Percentiles rank a stretch among this genome's conserved stretches.
These are phyloP conservation scores for Perkinsus olseni DNA, from an alignment of 169 alveolate genomes.

Conservation along the genomic window DNA sequence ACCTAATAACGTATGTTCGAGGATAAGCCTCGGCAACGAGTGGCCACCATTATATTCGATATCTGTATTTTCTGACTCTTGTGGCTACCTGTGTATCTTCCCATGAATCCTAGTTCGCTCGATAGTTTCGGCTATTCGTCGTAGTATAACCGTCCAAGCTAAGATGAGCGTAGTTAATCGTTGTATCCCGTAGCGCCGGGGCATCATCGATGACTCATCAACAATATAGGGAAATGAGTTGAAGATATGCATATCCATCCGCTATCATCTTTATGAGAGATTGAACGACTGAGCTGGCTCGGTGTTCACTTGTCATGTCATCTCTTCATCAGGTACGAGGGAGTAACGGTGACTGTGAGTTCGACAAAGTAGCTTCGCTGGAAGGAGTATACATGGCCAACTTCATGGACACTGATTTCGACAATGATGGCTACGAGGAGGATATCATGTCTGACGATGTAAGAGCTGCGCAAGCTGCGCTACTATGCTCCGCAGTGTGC, in stretches of 20 bases:
- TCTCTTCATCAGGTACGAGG: conserved; percentile 43
- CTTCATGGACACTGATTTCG: conserved; percentile 65
- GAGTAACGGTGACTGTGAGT: conserved; percentile 84
- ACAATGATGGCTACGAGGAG: background rate
- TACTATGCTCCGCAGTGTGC: background rate
- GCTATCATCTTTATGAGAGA: too few relatives aligned
- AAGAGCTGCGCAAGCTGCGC: background rate
- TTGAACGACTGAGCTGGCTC: background rate
- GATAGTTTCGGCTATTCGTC: too few relatives aligned
- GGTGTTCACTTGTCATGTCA: background rate
- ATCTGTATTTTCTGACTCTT: too few relatives aligned
- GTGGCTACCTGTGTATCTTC: too few relatives aligned
- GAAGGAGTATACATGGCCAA: conserved; percentile 95
- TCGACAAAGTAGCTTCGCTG: conserved; percentile 83
- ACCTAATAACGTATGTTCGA: conserved; percentile 59
- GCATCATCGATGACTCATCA: too few relatives aligned
- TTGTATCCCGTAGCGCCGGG: too few relatives aligned
- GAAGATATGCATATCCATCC: too few relatives aligned
- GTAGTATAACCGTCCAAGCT: too few relatives aligned
- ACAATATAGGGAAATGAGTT: too few relatives aligned
- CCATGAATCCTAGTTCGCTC: too few relatives aligned
- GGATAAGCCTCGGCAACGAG: background rate
- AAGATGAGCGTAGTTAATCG: too few relatives aligned
- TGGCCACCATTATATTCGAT: background rate
- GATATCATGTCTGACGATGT: background rate